Base-by-base conservation (phyloP, 306 rosid genomes). In the Lathyrus sativus region DNA sequence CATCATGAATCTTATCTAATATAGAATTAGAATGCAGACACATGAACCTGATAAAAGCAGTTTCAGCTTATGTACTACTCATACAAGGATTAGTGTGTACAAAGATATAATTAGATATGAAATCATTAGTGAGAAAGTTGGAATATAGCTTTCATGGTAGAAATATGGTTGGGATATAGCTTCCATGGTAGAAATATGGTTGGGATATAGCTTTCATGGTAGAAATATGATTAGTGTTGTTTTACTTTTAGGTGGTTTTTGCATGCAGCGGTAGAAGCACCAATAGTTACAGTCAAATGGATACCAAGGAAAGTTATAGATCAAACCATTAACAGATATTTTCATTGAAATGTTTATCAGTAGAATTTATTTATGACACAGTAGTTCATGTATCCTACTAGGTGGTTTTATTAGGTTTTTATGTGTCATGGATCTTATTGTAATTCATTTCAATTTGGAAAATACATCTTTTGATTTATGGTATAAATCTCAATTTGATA, bases 41-140 rank as follows among this genome's bases (percentile, higher is more conserved):
- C 58, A 24, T 64, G 55, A 61, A 59, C 70, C 57, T 43, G 39
- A 62, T 55, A 5, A 37, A 60, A 53, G 35, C 57, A 9, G 43
- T 67, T 72, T 68, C 63, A 31, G 53, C 72, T 19, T 24, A 24
- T 69, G 26, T 28, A 12, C 67, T 51, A 53, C 58, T 62, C 19
- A n/a, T 60, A 29, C 26, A 37, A 60, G 46, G 29, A 60, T 35
- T 9, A 60, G 28, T 60, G 13, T 35, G 9, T 59, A 9, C 14
- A 11, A 15, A 35, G 13, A 58, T 33, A 14, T 7, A 39, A 15
- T 60, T 37, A 60, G 14, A 35, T 35, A 35, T 35, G 29, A 60
- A 60, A 35, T 35, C 29, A 7, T 60, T 60, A 4, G 7, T 33
- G 7, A 15, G 28, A 9, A 35, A 15, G 45, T 59, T 35, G 7